phyloP scores from a whole-genome alignment of 2,329 filamentous ascomycete genomes.

The Aspergillus felis region DNA sequence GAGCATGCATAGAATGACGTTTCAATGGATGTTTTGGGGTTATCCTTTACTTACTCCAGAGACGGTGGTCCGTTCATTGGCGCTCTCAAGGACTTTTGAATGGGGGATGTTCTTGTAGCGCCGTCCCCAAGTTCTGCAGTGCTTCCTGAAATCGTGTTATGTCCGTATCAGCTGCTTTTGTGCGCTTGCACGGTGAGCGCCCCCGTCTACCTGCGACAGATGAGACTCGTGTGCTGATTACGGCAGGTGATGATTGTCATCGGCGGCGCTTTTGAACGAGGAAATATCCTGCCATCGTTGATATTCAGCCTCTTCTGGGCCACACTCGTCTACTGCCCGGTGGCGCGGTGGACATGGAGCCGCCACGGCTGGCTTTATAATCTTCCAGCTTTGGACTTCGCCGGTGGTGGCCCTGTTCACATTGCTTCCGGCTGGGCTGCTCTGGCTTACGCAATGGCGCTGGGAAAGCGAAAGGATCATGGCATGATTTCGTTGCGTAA shows the following conservation, averaged over 20 bases:
- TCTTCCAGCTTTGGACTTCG: constrained; percentile 68
- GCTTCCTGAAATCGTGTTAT: constrained; percentile 64
- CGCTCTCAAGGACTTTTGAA: constrained; percentile 57
- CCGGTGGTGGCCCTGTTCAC: constrained; percentile 71
- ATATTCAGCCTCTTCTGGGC: constrained; percentile 70
- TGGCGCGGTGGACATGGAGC: constrained; percentile 78
- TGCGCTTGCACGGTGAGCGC: constrained; percentile 41
- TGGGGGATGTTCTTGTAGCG: constrained; percentile 58
- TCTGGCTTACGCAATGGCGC: constrained; percentile 68
- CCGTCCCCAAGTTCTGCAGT: constrained; percentile 55
- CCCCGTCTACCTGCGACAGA: background rate
- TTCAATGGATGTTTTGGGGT: constrained; percentile 62
- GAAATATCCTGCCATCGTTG: constrained; percentile 61
- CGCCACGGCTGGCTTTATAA: constrained; percentile 66
- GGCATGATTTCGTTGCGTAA: constrained; percentile 47
- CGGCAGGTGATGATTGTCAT: constrained; percentile 60
- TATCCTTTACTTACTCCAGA: constrained; percentile 61
- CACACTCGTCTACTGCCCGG: constrained; percentile 67
- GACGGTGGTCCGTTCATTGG: constrained; percentile 61
- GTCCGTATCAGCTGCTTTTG: constrained; percentile 63
- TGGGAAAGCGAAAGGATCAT: constrained; percentile 64
- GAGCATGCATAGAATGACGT: constrained; percentile 33
- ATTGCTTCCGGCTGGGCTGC: constrained; percentile 69
- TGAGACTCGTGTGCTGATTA: background rate
- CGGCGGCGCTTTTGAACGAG: constrained; percentile 61